Evolutionary conservation across 495 filamentous ascomycete genomes (phyloP), one percentile per base, ranked within the genome.

Genomic region (Oidiodendron maius): DNA sequence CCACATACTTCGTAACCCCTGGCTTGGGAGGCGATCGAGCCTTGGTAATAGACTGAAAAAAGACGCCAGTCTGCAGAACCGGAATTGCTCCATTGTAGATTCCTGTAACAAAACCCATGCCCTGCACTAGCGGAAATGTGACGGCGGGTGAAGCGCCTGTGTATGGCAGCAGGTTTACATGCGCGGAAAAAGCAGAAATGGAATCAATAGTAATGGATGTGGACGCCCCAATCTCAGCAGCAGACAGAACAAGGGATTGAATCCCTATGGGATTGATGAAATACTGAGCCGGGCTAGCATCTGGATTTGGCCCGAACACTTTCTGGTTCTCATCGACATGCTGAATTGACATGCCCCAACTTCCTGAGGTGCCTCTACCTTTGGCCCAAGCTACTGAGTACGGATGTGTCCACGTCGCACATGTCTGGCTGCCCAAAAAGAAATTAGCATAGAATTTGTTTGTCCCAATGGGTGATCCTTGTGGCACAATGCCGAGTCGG

Each of bases 371-470:
- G 11, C 87, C 86, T 35, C 64, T 64, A 2, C 89, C 90, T 57
- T 78, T 82, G 2, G 80, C 71, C 88, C 89, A 95, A 30, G 76
- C 65, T 2, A 96, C 53, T 0, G 85, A 83, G 63, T 96, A 98
- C 9, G 93, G 93, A 61, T 94, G 83, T 1, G 87, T 86, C 72
- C 86, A 96, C 0, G 81, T 76, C 1, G 82, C 72, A 30, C 77
- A 75, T 3, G 68, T 76, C 63, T 95, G 90, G 39, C 64, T 75
- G 3, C 83, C 89, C 2, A 96, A 69, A 58, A 91, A 93, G 53
- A 95, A 81, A 40, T 94, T 95, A 44, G 81, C 81, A 58, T 95
- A 95, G 64, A 96, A 98, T 57, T 95, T 96, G 61, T 96, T 94
- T 11, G 90, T 93, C 42, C 77, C 69, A 52, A 87, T 74, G 0